These are phyloP conservation scores for Kuraishia ogatae DNA, from an alignment of 805 yeast genomes.

Conservation along the genomic window DNA sequence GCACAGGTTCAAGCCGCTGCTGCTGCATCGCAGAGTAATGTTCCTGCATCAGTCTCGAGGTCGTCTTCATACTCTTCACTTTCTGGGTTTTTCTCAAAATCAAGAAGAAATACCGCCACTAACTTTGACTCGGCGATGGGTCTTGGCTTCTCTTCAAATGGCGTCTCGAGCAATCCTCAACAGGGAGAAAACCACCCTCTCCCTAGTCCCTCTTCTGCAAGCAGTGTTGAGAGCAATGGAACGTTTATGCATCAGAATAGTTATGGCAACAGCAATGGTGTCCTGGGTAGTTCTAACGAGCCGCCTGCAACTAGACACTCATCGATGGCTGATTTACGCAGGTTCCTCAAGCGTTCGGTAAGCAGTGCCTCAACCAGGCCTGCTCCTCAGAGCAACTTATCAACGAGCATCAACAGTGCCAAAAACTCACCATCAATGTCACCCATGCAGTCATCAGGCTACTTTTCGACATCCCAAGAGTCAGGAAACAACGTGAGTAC, in stretches of 20 bases:
- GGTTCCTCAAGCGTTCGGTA: slow-evolving; percentile 54
- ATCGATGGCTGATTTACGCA: slow-evolving; percentile 69
- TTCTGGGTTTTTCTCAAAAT: slow-evolving; percentile 40
- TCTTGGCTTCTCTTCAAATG: slow-evolving; percentile 30
- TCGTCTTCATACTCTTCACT: slow-evolving; percentile 39
- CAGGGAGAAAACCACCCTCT: neutral
- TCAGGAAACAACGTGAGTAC: neutral
- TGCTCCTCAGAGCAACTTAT: neutral
- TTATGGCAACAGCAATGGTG: slow-evolving; percentile 11
- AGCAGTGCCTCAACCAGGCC: slow-evolving; percentile 10
- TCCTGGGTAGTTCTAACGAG: slow-evolving; percentile 29
- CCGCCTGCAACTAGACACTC: slow-evolving; percentile 51
- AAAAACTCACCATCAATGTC: slow-evolving; percentile 3
- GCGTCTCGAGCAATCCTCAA: slow-evolving; percentile 5
- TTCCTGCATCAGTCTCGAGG: slow-evolving; percentile 4
- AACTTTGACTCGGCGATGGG: slow-evolving; percentile 13
- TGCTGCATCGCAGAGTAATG: slow-evolving; percentile 8
- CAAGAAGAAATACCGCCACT: slow-evolving; percentile 30
- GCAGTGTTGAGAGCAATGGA: slow-evolving; percentile 1
- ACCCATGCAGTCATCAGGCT: neutral
- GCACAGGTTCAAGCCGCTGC: slow-evolving; percentile 33
- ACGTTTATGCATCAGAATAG: neutral
- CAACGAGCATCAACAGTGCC: slow-evolving; percentile 1
- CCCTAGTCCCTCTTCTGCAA: slow-evolving; percentile 3
- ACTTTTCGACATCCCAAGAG: neutral